A percentile compares a stretch with the other conserved stretches of the same genome.
Evolutionary conservation across 2,329 filamentous ascomycete genomes (phyloP).

Genomic region (Diaporthe aspalathi): DNA sequence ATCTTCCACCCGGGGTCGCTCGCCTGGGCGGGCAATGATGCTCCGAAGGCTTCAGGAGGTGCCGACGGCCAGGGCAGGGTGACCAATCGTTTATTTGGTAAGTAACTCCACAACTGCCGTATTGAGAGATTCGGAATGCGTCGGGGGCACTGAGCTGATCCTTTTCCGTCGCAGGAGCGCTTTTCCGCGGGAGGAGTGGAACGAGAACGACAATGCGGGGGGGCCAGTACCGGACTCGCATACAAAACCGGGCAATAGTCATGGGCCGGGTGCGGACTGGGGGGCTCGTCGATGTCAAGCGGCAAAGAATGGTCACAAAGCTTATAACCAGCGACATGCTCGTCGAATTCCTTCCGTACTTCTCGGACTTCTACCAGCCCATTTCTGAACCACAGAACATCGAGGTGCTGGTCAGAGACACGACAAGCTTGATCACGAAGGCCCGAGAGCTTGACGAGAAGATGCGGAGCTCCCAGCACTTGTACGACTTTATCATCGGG

Average conservation of each 20-base stretch:
- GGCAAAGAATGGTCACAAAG: background rate
- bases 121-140: no score
- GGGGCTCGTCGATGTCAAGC: background rate
- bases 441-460: constrained; percentile 9
- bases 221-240: background rate
- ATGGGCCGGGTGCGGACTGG: background rate
- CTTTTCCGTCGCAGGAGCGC: background rate
- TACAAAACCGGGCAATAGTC: background rate
- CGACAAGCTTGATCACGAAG: background rate
- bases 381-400: background rate
- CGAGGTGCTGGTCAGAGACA: constrained; percentile 22
- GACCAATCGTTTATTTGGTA: background rate
- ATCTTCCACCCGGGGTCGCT: background rate
- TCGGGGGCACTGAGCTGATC: background rate
- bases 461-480: background rate
- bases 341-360: constrained; percentile 9
- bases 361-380: background rate
- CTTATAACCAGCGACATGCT: constrained; percentile 7
- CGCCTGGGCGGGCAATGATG: constrained; percentile 14
- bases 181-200: background rate
- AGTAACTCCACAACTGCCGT: background rate
- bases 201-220: background rate
- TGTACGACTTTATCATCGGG: background rate
- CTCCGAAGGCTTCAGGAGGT: background rate
- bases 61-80: background rate